A percentile compares a stretch with the other conserved stretches of the same genome.
phyloP scores from a whole-genome alignment of 1,284 basidiomycete species.

The Takashimella koratensis region DNA sequence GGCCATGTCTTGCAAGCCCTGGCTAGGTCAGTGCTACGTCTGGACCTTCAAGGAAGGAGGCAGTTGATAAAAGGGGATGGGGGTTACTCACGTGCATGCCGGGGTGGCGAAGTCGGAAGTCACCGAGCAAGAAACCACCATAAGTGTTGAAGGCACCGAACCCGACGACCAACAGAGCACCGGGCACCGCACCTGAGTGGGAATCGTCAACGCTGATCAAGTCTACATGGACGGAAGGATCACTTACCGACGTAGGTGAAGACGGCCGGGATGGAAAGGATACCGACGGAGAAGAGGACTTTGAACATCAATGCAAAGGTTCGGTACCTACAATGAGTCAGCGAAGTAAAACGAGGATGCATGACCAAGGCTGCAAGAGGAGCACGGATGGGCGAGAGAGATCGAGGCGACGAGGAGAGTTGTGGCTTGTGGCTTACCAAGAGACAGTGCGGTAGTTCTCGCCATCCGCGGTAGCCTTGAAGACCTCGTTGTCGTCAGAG shows the following conservation, averaged over 20 bases:
- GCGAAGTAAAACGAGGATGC: not conserved
- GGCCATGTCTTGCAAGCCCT: conserved; percentile 16
- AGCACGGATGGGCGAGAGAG: not conserved
- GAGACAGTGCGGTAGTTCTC: conserved; percentile 20
- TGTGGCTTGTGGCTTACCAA: conserved; percentile 12
- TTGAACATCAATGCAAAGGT: conserved; percentile 22
- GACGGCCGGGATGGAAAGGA: conserved; percentile 17
- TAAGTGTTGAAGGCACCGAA: conserved; percentile 18
- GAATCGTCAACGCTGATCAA: not conserved
- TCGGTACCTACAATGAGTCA: conserved; percentile 7
- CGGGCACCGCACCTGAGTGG: conserved; percentile 10
- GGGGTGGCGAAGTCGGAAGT: conserved; percentile 17
- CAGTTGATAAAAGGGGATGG: not conserved
- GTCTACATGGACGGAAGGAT: not conserved
- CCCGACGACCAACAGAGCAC: conserved; percentile 14
- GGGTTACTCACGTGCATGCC: conserved; percentile 12
- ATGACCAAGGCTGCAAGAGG: not conserved
- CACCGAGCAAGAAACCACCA: conserved; percentile 14
- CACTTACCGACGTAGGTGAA: conserved; percentile 10
- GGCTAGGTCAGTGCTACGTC: not conserved
- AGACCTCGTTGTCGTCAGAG: conserved; percentile 7
- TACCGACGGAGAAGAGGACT: conserved; percentile 17
- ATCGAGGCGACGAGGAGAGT: not conserved
- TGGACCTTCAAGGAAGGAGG: no score
- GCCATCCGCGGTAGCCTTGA: conserved; percentile 12